A percentile compares a stretch with the other conserved stretches of the same genome.
Conservation (phyloP, 805 yeast species). For the Helenozyma baotianmanensis region DNA sequence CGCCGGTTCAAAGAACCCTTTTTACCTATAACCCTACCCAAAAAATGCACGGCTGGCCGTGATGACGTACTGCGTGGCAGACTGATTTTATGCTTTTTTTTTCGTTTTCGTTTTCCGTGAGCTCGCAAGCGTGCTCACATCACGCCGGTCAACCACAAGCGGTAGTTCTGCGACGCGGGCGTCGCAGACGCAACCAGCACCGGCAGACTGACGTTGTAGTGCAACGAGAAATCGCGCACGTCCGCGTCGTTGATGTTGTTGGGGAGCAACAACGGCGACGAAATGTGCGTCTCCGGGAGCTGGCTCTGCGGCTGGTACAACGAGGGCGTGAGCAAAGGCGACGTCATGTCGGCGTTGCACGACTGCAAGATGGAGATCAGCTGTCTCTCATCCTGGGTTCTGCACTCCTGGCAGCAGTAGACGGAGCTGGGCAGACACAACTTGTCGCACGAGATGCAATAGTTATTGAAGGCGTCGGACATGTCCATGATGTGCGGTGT, state of each 20-base stretch:
- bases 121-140: constrained; percentile 1
- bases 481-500: constrained; percentile 13
- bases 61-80: too few relatives aligned
- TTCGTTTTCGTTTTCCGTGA: background rate
- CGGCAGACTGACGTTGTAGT: constrained; percentile 24
- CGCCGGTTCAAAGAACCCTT: too few relatives aligned
- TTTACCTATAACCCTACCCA: too few relatives aligned
- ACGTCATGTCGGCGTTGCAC: constrained; percentile 21
- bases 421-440: constrained; percentile 15
- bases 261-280: constrained; percentile 23
- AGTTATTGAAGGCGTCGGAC: constrained; percentile 20
- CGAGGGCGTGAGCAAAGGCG: constrained; percentile 37
- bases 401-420: constrained; percentile 30
- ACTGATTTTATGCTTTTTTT: background rate
- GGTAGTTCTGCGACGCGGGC: constrained; percentile 35
- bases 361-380: constrained; percentile 13
- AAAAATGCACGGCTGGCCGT: too few relatives aligned
- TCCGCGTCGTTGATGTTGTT: constrained; percentile 14
- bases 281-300: constrained; percentile 11
- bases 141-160: constrained; percentile 35
- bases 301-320: constrained; percentile 20
- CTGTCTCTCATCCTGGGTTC: constrained; percentile 27
- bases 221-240: constrained; percentile 30
- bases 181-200: constrained; percentile 11
- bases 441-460: constrained; percentile 18